Conservation (phyloP, 106 monocot species). For the Dioscorea dumetorum region DNA sequence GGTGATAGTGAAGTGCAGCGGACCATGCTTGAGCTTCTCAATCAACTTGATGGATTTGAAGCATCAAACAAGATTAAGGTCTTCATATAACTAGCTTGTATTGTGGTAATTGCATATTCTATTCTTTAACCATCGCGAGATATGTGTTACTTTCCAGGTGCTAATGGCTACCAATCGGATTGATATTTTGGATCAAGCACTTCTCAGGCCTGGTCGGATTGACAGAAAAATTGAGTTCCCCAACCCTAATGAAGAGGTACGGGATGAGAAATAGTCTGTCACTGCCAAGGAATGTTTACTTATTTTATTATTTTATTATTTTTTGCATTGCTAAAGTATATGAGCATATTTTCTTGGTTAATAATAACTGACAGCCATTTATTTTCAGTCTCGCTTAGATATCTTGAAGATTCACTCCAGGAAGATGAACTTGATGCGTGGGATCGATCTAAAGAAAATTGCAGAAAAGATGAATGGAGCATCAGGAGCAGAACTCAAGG, state of each 20-base stretch:
- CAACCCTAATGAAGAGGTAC: constrained; percentile 18
- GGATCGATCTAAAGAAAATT: constrained; percentile 95
- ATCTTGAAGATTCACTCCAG: constrained; percentile 98
- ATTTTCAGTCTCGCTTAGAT: constrained; percentile 81
- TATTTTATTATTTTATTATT: not conserved
- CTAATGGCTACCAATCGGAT: constrained; percentile 52
- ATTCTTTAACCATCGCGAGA: not conserved
- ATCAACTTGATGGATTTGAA: constrained; percentile 62
- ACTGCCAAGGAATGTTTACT: not conserved
- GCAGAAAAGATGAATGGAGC: constrained; percentile 99
- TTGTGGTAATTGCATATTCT: not conserved
- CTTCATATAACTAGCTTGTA: not conserved
- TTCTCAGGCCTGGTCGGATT: constrained; percentile 46
- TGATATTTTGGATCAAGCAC: constrained; percentile 45
- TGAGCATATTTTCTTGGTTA: too few relatives aligned
- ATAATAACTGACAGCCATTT: not conserved
- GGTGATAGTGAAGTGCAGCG: constrained; percentile 59
- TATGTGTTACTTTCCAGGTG: constrained; percentile 15
- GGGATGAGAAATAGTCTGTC: not conserved
- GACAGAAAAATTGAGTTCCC: constrained; percentile 26
- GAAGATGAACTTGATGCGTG: constrained; percentile 99
- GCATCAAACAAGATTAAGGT: constrained; percentile 61
- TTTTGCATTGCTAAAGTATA: too few relatives aligned
- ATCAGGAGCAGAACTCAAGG: constrained; percentile 99
- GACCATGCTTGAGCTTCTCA: constrained; percentile 62